Conservation (phyloP, 306 rosid species). For the Quercus agrifolia region DNA sequence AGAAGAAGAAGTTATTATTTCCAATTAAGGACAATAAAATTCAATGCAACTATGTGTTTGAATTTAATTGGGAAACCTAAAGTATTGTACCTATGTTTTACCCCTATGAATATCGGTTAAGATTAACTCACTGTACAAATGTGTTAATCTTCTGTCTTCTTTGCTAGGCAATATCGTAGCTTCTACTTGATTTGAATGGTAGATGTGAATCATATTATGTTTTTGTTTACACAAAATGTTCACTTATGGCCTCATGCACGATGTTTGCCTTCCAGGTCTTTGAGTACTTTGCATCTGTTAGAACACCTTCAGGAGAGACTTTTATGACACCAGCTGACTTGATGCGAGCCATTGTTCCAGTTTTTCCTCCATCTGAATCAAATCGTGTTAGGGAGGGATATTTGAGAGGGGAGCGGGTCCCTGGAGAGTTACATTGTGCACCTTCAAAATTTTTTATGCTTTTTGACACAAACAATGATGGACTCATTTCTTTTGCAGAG, state of each 20-base stretch:
- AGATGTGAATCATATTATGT: neutral
- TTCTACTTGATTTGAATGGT: no score
- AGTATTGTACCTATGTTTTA: no score
- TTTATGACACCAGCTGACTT: slow-evolving; percentile 67
- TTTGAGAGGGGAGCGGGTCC: slow-evolving; percentile 58
- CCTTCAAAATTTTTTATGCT: slow-evolving; percentile 80
- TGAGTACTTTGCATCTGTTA: slow-evolving; percentile 62
- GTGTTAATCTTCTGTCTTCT: no score
- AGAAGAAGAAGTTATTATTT: no score
- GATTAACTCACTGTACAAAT: no score
- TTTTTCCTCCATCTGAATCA: slow-evolving; percentile 72
- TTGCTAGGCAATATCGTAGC: no score
- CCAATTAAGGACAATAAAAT: no score
- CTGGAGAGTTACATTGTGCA: slow-evolving; percentile 44
- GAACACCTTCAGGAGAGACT: slow-evolving; percentile 40
- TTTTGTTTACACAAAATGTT: neutral
- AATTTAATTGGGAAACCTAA: no score
- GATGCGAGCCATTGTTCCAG: slow-evolving; percentile 75
- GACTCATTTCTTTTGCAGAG: slow-evolving; percentile 82
- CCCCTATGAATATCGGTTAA: no score
- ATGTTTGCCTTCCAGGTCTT: slow-evolving; percentile 42
- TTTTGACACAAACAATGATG: slow-evolving; percentile 75
- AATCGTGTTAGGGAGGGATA: slow-evolving; percentile 67
- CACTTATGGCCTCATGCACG: neutral
- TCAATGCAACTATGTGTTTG: no score